Evolutionary conservation across 2,329 filamentous ascomycete genomes (phyloP), one percentile per base, ranked within the genome.

Genomic region (Colletotrichum scovillei): DNA sequence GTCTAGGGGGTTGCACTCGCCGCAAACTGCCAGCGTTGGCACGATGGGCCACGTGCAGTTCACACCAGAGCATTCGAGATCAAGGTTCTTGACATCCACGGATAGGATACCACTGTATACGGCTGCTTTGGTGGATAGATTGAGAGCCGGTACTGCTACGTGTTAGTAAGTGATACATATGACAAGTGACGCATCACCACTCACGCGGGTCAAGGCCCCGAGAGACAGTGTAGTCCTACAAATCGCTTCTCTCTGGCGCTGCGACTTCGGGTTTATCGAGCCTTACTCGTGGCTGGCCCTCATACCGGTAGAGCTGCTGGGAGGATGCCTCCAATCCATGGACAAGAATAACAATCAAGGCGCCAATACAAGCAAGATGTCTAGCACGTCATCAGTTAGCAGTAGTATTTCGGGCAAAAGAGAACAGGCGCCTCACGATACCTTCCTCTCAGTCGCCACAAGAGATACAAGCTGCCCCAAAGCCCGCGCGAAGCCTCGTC

Each of bases 301-400:
- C 76, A 70, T 80, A 81, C 11, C 76, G 76, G 38, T 83, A 80
- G 78, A 84, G 83, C 74, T 83, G 79, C 69, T 83, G 81, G 1
- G 81, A 84, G 69, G 84, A 83, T 0, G 82, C 82, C 74, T 84
- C 82, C 46, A 84, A 83, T 3, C 81, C 81, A 28, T 82, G 80
- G 2, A 79, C 78, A 1, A 84, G 64, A 56, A 84, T 74, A 1
- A 81, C 77, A 55, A 84, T 82, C 32, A 78, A 70, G 1, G 82
- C 82, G 3, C 83, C 83, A n/a, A 84, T 75, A 60, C 82, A 84
- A 1, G 81, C 82, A 4, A 83, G 75, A 65, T 85, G 82, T 7
- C 80, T 83, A 59, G 14, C 7, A 58, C 4, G 8, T 55, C 19
- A 35, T 75, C 12, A 76, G 68, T n/a, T 49, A 19, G 58, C 32